phyloP scores from a whole-genome alignment of 495 filamentous ascomycete genomes.

The Aspergillus leporis region DNA sequence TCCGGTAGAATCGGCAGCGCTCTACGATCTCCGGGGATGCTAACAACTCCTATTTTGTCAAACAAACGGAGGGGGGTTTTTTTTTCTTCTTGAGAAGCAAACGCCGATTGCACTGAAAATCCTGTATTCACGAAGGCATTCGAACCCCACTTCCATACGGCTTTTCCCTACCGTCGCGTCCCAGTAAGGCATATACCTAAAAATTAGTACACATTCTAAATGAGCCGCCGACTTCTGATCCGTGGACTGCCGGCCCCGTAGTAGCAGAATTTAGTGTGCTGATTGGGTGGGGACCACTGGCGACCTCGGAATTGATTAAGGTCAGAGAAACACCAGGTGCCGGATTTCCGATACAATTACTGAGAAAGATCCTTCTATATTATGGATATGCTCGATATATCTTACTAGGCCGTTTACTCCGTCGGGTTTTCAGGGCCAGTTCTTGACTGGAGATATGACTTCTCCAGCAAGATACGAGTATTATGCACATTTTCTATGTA shows the following conservation, averaged over 20 bases:
- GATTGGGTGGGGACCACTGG: slow-evolving; percentile 2
- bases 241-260: background rate
- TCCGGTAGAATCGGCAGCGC: too few species aligned
- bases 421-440: background rate
- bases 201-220: background rate
- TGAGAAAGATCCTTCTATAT: background rate
- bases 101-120: background rate
- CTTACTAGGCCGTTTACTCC: background rate
- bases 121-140: background rate
- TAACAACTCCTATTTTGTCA: too few species aligned
- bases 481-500: too few species aligned
- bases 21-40: too few species aligned
- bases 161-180: background rate
- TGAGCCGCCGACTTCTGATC: background rate
- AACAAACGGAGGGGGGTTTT: too few species aligned
- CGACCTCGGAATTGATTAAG: background rate
- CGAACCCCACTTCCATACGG: background rate
- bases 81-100: background rate
- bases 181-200: background rate
- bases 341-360: slow-evolving; percentile 9
- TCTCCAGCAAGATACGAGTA: too few species aligned
- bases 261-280: background rate
- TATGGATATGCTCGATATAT: background rate
- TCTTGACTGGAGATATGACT: too few species aligned
- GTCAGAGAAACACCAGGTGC: background rate